phyloP scores from a whole-genome alignment of 2,329 filamentous ascomycete genomes.

The Pseudocercospora cruenta region DNA sequence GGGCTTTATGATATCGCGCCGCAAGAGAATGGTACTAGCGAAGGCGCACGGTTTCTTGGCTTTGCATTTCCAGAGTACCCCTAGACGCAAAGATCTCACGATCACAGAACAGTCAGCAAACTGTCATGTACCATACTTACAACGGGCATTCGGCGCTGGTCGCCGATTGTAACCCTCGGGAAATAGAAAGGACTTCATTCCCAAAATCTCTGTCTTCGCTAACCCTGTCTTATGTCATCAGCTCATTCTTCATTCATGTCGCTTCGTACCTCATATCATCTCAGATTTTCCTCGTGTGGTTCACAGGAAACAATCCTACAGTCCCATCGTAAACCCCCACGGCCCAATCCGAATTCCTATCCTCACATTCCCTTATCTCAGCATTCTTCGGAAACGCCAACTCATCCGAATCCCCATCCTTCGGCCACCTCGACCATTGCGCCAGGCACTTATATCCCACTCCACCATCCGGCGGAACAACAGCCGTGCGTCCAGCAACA shows the following conservation, averaged over 20 bases:
- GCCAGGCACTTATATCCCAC: conserved; percentile 67
- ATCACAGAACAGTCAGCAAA: conserved; percentile 7
- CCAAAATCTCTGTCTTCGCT: background rate
- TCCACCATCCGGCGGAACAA: conserved; percentile 65
- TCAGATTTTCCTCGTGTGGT: conserved; percentile 62
- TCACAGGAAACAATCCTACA: conserved; percentile 78
- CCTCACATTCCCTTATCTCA: conserved; percentile 79
- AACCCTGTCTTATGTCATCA: background rate
- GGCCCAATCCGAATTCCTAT: conserved; percentile 90
- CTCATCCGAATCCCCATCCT: conserved; percentile 69
- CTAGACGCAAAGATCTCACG: conserved; percentile 6
- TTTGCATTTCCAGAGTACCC: conserved; percentile 8
- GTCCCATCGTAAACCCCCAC: conserved; percentile 82
- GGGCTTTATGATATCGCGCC: background rate
- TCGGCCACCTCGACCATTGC: conserved; percentile 74
- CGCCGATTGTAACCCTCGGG: background rate
- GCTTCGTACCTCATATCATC: conserved; percentile 1
- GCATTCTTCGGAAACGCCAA: conserved; percentile 81
- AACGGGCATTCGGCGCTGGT: conserved; percentile 4
- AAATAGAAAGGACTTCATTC: background rate
- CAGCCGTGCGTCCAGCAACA: conserved; percentile 47
- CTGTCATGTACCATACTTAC: conserved; percentile 3
- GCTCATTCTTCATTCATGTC: conserved; percentile 3
- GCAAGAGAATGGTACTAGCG: background rate
- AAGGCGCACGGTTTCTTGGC: background rate